Base-by-base conservation (phyloP, 1,139 yeast genomes). In the Suhomyces ambrosiae region DNA sequence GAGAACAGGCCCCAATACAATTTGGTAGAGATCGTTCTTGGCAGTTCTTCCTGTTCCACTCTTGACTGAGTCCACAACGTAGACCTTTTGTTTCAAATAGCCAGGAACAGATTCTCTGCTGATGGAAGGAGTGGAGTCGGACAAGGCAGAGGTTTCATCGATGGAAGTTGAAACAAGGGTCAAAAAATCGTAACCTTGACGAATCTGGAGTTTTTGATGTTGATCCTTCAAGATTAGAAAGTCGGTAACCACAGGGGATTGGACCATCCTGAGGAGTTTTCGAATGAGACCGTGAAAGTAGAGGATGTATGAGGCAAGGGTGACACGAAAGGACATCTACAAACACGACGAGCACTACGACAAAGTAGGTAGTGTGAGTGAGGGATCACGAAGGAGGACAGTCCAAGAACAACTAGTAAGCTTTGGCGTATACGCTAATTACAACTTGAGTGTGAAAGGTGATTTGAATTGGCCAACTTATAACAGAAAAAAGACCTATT, bases 31-130 rank as follows among this genome's bases (percentile, higher is more conserved):
- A 41, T 76, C 71, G 24, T 61, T 63, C 1, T 54, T 44, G 1
- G 50, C 44, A 1, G 46, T 38, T 40, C 85, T 64, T 1, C 82
- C 83, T 0, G 63, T 62, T 0, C 88, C 88, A 0, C 88, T 80
- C 8, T 58, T 56, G 2, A 74, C 53, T 0, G 89, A 82, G 49
- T 83, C 88, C 9, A 82, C 51, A 14, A 49, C 43, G 16, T 40
- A 40, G 3, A 49, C 49, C n/a, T 42, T 43, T 6, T 32, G 33
- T 23, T 30, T 33, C 17, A 33, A 23, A 14, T 23, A 25, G 8
- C 16, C 13, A 8, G 43, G 38, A 15, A 40, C 23, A 8, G 22
- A 15, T 2, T 23, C 12, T 7, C 17, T 31, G 21, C 27, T 13
- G 8, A 36, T 22, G 7, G 18, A 9, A 9, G 33, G 33, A 8